A percentile compares a stretch with the other conserved stretches of the same genome.
phyloP scores from a whole-genome alignment of 345 rosid genomes.

The Boechera divaricarpa region DNA sequence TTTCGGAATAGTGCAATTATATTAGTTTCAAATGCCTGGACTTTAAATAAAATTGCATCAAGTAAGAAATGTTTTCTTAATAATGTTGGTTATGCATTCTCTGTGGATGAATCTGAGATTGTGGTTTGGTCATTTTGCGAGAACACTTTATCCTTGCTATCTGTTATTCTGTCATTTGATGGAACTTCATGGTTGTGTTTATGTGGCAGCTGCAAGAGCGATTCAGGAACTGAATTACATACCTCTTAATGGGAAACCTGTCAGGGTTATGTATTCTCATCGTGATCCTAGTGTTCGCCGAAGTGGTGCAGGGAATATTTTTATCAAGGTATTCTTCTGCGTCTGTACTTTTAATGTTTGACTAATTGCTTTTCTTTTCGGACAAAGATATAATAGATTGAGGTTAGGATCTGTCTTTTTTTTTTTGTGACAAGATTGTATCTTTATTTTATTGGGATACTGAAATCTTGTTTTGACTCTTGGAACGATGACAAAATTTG shows the following conservation, averaged over 20 bases:
- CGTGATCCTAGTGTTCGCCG: conserved; percentile 76
- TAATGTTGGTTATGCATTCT: too few species aligned
- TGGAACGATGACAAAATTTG: conserved; percentile 5
- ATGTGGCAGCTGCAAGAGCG: conserved; percentile 79
- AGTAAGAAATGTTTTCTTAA: not conserved
- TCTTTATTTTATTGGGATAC: not conserved
- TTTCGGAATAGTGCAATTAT: not conserved
- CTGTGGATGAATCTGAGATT: too few species aligned
- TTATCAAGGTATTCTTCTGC: conserved; percentile 65
- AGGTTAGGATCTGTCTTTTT: not conserved
- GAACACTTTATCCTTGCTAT: not conserved
- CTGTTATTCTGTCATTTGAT: not conserved
- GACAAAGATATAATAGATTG: not conserved
- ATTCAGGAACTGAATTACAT: conserved; percentile 78
- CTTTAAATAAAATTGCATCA: not conserved
- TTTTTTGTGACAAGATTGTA: not conserved
- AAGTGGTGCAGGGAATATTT: conserved; percentile 97
- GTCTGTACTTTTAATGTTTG: not conserved
- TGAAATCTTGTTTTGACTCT: not conserved
- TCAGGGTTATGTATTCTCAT: conserved; percentile 87
- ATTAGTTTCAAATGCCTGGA: not conserved
- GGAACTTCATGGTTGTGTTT: conserved; percentile 6
- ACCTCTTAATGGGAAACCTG: conserved; percentile 74
- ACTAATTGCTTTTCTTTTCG: not conserved
- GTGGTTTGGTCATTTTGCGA: too few species aligned